Base-by-base conservation (phyloP, 352 stramenopile genomes). In the Phytophthora aleatoria region DNA sequence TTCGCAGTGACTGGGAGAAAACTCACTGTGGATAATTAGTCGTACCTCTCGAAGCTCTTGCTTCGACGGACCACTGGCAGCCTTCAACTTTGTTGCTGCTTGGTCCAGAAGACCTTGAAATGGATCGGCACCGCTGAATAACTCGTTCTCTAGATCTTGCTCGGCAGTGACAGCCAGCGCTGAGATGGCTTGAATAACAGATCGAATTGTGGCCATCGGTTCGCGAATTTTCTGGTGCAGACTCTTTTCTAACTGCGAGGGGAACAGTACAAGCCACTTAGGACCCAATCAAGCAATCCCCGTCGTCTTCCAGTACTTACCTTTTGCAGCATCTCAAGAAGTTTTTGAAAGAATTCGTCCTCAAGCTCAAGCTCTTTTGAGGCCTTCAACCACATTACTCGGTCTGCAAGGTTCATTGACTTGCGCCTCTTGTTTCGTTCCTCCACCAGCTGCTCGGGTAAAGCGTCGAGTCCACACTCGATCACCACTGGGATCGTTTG, bases 321-420 rank as follows among this genome's bases (percentile, higher is more conserved):
- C 63, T 76, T 67, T 3, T 70, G 57, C 11, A 81, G 20, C 13
- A 62, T 42, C 9, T 30, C 10, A 11, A 24, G 6, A 28, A 85
- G 39, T 5, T 58, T 48, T 20, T 11, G n/a, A 20, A 76, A 63
- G 5, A 24, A n/a, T n/a, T 71, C 64, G 8, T 66, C 57, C 11
- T 63, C 39, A 28, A 78, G 35, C 5, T 53, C 47, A 8, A 80
- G 48, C 12, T 83, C 74, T 26, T 65, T 72, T 4, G 77, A 69
- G 5, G 57, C 63, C 68, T 42, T 60, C 30, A 80, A 60, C 76
- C 76, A 85, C 50, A 64, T n/a, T 8, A 79, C 42, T 16, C 76
- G 69, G 15, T 69, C 28, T 0, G 72, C 15, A 10, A 73, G 20
- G 13, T 35, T 50, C 74, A 83, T 79, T 10, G 35, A 33, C 10